phyloP scores from a whole-genome alignment of 768 basidiomycete genomes.

The Pisolithus marmoratus region DNA sequence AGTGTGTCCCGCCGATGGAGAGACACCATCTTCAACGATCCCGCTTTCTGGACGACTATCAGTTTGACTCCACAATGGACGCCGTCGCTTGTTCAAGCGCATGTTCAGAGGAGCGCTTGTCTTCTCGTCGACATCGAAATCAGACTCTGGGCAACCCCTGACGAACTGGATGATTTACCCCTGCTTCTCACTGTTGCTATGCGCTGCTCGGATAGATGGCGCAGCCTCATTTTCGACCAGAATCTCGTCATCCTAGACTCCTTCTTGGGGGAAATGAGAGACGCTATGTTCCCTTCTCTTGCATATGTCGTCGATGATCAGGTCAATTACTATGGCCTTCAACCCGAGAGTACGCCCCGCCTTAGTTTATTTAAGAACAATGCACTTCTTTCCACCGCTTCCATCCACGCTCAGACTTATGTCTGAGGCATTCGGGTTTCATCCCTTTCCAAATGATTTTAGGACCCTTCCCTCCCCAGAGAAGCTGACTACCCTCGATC shows the following conservation, averaged over 20 bases:
- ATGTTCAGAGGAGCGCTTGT: not conserved
- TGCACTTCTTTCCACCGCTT: no score
- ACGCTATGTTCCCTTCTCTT: not conserved
- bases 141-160: not conserved
- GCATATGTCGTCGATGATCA: not conserved
- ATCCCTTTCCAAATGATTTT: no score
- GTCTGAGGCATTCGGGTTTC: no score
- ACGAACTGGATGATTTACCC: not conserved
- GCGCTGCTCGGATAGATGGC: not conserved
- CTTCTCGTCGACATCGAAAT: not conserved
- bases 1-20: not conserved
- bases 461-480: not conserved
- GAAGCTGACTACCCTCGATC: not conserved
- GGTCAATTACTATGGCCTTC: not conserved
- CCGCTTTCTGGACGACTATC: not conserved
- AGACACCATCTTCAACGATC: not conserved
- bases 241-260: not conserved
- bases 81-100: not conserved
- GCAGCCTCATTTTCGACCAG: not conserved
- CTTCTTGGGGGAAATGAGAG: not conserved
- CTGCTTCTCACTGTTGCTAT: not conserved
- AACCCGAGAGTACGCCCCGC: not conserved
- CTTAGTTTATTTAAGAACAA: not conserved
- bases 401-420: no score
- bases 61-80: not conserved